Conservation (phyloP, 306 rosid genomes). For the Casuarina equisetifolia region DNA sequence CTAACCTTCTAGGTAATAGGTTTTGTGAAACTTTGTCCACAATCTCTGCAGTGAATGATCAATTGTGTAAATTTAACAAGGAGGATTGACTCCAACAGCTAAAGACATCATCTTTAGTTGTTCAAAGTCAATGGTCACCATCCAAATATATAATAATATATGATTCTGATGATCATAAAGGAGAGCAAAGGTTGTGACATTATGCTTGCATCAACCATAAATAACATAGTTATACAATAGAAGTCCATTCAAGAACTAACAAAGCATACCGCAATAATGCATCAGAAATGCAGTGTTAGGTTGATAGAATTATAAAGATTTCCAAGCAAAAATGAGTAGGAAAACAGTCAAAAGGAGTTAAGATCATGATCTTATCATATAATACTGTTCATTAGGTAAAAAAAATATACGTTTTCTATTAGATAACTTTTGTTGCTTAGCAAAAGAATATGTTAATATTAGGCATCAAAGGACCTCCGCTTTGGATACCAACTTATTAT, state of each 20-base stretch:
- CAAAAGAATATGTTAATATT: background rate
- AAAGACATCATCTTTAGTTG: background rate
- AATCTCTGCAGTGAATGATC: no score
- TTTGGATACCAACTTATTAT: slow-evolving; percentile 4
- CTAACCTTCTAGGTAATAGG: no score
- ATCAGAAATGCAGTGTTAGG: slow-evolving; percentile 44
- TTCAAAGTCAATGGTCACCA: slow-evolving; percentile 22
- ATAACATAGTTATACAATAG: slow-evolving; percentile 18
- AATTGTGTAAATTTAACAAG: no score
- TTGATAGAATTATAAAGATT: background rate
- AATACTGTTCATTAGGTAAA: background rate
- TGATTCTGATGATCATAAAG: background rate
- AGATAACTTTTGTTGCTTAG: no score
- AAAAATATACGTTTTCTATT: no score
- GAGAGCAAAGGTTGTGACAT: background rate
- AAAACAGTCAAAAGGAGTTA: slow-evolving; percentile 9
- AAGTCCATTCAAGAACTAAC: slow-evolving; percentile 1
- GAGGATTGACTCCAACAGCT: no score
- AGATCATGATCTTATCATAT: slow-evolving; percentile 2
- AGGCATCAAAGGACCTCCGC: background rate
- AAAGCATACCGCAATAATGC: slow-evolving; percentile 30
- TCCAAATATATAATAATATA: background rate
- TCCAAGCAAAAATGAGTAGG: background rate
- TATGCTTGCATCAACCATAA: background rate
- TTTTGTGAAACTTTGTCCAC: no score